Evolutionary conservation across 2,329 filamentous ascomycete species (phyloP).

Genomic region (Ilyonectria sp.): DNA sequence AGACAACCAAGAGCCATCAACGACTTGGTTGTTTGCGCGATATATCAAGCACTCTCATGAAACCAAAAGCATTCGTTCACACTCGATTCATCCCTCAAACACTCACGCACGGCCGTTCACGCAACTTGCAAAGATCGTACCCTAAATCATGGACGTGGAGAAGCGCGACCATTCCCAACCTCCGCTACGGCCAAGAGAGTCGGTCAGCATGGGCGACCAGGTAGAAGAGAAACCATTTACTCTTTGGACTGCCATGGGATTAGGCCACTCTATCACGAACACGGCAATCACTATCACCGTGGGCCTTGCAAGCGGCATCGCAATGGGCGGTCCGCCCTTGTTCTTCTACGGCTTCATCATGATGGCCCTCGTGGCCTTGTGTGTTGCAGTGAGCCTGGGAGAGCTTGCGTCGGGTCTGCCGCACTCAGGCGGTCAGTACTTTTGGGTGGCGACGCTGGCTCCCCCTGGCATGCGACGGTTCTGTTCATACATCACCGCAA

Average conservation of each 20-base stretch:
- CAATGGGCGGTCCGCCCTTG: conserved; percentile 10
- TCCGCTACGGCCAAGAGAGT: not conserved
- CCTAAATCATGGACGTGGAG: too few species aligned
- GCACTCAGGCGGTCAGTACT: conserved; percentile 20
- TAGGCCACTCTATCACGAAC: conserved; percentile 11
- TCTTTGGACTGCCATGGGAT: not conserved
- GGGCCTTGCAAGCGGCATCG: not conserved
- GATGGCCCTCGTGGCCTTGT: conserved; percentile 7
- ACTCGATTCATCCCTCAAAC: too few species aligned
- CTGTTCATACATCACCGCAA: conserved; percentile 20
- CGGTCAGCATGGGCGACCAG: not conserved
- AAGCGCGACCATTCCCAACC: too few species aligned
- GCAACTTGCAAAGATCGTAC: too few species aligned
- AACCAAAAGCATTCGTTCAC: too few species aligned
- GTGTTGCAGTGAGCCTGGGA: conserved; percentile 9
- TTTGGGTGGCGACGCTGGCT: conserved; percentile 13
- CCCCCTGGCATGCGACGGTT: not conserved
- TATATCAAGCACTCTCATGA: too few species aligned
- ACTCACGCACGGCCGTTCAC: too few species aligned
- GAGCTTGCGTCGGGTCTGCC: conserved; percentile 18
- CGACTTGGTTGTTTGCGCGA: too few species aligned
- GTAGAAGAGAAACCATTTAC: not conserved
- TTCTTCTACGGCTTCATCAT: conserved; percentile 32
- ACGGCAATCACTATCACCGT: conserved; percentile 2
- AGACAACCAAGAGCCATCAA: too few species aligned